These are phyloP conservation scores for Colletotrichum sojae DNA, from an alignment of 2,329 filamentous ascomycete species.

Conservation along the genomic window DNA sequence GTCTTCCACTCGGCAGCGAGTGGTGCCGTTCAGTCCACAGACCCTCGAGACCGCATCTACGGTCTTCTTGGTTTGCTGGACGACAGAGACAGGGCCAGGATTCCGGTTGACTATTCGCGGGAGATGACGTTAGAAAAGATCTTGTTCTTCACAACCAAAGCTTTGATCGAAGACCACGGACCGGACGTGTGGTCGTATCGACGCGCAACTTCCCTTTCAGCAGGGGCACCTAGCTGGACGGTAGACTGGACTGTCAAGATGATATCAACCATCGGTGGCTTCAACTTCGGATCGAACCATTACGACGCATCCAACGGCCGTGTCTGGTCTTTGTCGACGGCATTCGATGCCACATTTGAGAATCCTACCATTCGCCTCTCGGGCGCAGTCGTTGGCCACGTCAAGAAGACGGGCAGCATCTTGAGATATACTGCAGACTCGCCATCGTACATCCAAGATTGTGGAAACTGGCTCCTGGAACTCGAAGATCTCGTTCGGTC, in stretches of 20 bases:
- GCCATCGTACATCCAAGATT: conserved; percentile 3
- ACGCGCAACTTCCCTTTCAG: not conserved
- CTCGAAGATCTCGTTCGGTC: not conserved
- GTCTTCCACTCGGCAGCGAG: not conserved
- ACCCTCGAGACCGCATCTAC: conserved; percentile 20
- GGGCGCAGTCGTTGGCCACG: not conserved
- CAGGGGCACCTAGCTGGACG: conserved; percentile 3
- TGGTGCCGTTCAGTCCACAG: conserved; percentile 13
- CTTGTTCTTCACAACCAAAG: conserved; percentile 6
- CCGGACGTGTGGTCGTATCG: conserved; percentile 10
- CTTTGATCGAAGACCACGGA: conserved; percentile 17
- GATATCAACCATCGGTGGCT: conserved; percentile 15
- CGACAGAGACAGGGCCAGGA: not conserved
- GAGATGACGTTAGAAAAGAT: conserved; percentile 15
- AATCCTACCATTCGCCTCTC: not conserved
- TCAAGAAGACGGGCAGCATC: not conserved
- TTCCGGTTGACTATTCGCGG: conserved; percentile 22
- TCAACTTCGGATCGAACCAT: not conserved
- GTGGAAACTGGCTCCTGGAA: conserved; percentile 4
- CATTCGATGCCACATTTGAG: not conserved
- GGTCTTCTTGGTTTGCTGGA: conserved; percentile 19
- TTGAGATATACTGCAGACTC: not conserved
- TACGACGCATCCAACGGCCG: conserved; percentile 15
- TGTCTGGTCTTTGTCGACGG: not conserved
- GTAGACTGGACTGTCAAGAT: conserved; percentile 20